A percentile compares a stretch with the other conserved stretches of the same genome.
Evolutionary conservation across 441 rosid species (phyloP).

Genomic region (Populus trichocarpa): DNA sequence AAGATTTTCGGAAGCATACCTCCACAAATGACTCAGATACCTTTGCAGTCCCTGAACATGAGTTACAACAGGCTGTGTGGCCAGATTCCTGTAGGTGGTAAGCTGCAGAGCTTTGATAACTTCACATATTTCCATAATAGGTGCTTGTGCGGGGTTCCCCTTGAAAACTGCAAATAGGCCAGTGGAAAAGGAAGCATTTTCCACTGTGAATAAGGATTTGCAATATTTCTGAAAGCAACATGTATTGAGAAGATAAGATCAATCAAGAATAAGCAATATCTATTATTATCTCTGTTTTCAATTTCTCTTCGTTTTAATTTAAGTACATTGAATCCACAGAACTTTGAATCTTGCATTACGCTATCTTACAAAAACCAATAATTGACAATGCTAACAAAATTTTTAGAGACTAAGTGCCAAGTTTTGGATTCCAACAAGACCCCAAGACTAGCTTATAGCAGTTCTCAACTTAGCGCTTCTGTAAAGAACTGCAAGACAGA

Average conservation of each 20-base stretch:
- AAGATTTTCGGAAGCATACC: constrained; percentile 52
- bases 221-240: not conserved
- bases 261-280: not conserved
- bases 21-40: constrained; percentile 17
- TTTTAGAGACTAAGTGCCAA: not conserved
- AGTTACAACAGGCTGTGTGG: constrained; percentile 77
- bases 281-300: not conserved
- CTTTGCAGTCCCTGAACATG: constrained; percentile 39
- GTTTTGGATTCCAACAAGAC: too few species aligned
- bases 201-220: not conserved
- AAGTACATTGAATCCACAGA: not conserved
- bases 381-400: not conserved
- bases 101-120: constrained; percentile 51
- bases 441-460: not conserved
- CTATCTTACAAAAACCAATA: not conserved
- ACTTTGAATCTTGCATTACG: not conserved
- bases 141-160: constrained; percentile 77
- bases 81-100: constrained; percentile 61
- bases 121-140: constrained; percentile 46
- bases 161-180: constrained; percentile 38
- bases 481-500: not conserved
- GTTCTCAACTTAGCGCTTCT: not conserved
- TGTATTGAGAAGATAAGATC: not conserved
- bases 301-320: not conserved
- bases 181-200: not conserved